Evolutionary conservation across 768 basidiomycete genomes (phyloP), one percentile per base, ranked within the genome.

Genomic region (Daedaleopsis nitida): DNA sequence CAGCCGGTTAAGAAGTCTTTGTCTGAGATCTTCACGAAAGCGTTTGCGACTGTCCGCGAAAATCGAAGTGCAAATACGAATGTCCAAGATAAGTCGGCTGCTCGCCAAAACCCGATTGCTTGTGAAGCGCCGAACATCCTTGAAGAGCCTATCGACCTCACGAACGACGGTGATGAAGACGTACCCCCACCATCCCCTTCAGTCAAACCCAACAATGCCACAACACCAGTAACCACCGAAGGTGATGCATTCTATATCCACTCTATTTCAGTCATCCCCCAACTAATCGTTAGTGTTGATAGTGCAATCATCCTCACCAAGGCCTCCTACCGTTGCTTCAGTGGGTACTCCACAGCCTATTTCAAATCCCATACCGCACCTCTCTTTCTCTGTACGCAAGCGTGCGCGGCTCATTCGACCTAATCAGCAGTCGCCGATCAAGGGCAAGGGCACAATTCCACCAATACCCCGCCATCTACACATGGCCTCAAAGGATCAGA

Each of bases 131-230:
- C 3, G 21, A 45, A 45, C 44, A 10, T 58, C 1, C 55, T 16
- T n/a, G 45, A 52, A 23, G 39, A 55, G 7, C 50, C 53, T 24
- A 60, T 64, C 37, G 63, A 64, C 32, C 45, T 64, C 21, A 64
- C 63, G 3, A 48, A 27, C 1, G 63, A 64, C 37, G 55, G 51
- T 44, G 50, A 50, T 3, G 58, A 57, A 24, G 10, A 23, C 19
- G 52, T 58, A 21, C 19, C 23, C 8, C 35, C 44, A n/a, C 58
- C 34, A 19, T 17, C 23, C 16, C 16, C n/a, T 38, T 7, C 3
- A 32, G 27, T 7, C 7, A 7, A 3, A 3, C 27, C 27, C 27
- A 32, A 3, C 27, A n/a, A 14, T 14, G 37, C 8, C 9, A 14
- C 37, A 38, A 13, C 17, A 17, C 39, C 39, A 42, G 13, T 17